Evolutionary conservation across 2,329 filamentous ascomycete species (phyloP).

Genomic region (Aspergillus luchuensis): DNA sequence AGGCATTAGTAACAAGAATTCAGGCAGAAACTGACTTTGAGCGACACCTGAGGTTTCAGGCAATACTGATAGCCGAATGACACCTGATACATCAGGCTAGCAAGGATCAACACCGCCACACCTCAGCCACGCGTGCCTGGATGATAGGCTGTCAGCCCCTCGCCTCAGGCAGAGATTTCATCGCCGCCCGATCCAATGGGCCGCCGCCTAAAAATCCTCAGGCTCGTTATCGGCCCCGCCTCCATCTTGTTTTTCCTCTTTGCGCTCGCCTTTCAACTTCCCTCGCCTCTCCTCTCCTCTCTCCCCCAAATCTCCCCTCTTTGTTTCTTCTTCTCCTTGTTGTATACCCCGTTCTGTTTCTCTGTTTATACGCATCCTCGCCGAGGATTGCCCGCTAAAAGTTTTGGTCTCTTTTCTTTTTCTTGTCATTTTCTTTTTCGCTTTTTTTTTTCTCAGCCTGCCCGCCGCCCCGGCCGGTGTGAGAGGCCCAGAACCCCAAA

Average conservation of each 20-base stretch:
- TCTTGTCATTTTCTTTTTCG: conserved; percentile 8
- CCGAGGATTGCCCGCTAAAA: conserved; percentile 10
- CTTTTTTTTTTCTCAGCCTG: conserved; percentile 7
- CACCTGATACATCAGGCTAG: not conserved
- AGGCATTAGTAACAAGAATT: not conserved
- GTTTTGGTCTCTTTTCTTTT: conserved; percentile 6
- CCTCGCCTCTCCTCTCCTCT: conserved; percentile 6
- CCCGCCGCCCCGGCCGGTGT: not conserved
- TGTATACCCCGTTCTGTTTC: conserved; percentile 11
- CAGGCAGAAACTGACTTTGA: not conserved
- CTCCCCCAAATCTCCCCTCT: not conserved
- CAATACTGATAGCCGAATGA: not conserved
- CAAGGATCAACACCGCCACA: not conserved
- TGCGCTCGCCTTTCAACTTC: conserved; percentile 6
- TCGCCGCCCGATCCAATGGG: conserved; percentile 7
- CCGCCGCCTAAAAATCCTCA: conserved; percentile 6
- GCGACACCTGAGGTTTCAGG: conserved; percentile 2
- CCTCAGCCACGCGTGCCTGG: not conserved
- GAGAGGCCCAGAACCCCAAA: not conserved
- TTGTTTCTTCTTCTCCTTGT: not conserved
- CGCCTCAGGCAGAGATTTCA: conserved; percentile 26
- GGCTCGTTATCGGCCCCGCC: conserved; percentile 13
- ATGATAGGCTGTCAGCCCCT: not conserved
- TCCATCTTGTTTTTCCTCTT: conserved; percentile 9
- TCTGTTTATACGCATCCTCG: conserved; percentile 9